A percentile compares a stretch with the other conserved stretches of the same genome.
phyloP scores from a whole-genome alignment of 1,284 basidiomycete genomes.

The Vanrija sp. region DNA sequence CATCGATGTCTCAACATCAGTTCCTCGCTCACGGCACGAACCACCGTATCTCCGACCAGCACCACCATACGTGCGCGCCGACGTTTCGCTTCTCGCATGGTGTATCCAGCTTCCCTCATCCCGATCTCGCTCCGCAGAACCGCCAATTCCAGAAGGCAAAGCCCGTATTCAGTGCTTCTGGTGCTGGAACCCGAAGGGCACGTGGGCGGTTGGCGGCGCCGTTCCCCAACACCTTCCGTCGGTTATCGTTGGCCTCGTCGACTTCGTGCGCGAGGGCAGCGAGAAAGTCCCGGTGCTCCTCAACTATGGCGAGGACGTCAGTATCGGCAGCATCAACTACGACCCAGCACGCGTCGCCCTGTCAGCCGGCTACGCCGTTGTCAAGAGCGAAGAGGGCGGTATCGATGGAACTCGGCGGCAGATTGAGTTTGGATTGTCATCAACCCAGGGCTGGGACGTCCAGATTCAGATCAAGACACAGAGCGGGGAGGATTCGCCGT shows the following conservation, averaged over 20 bases:
- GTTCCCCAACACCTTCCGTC: constrained; percentile 69
- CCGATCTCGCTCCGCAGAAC: constrained; percentile 30
- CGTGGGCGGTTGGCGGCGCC: constrained; percentile 70
- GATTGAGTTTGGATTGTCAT: constrained; percentile 74
- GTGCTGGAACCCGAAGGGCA: constrained; percentile 88
- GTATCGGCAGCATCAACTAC: constrained; percentile 70
- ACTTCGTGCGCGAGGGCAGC: constrained; percentile 69
- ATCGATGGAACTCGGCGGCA: constrained; percentile 56
- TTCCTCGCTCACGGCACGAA: constrained; percentile 84
- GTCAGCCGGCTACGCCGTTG: constrained; percentile 77
- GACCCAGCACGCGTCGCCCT: constrained; percentile 77
- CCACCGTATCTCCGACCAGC: constrained; percentile 89
- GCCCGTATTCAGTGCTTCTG: constrained; percentile 86
- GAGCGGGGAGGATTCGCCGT: constrained; percentile 58
- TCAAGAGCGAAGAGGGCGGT: constrained; percentile 58
- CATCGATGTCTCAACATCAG: constrained; percentile 89
- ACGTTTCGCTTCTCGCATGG: constrained; percentile 85
- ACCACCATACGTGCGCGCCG: constrained; percentile 89
- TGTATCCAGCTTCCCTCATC: constrained; percentile 66
- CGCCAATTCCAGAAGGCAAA: constrained; percentile 46
- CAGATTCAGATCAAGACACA: constrained; percentile 64
- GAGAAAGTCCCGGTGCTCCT: constrained; percentile 68
- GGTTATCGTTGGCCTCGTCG: constrained; percentile 73
- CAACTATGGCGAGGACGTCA: constrained; percentile 77
- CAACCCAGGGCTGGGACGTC: constrained; percentile 84